phyloP scores from a whole-genome alignment of 1,284 basidiomycete species.

The Fistulinella cinereoalba region DNA sequence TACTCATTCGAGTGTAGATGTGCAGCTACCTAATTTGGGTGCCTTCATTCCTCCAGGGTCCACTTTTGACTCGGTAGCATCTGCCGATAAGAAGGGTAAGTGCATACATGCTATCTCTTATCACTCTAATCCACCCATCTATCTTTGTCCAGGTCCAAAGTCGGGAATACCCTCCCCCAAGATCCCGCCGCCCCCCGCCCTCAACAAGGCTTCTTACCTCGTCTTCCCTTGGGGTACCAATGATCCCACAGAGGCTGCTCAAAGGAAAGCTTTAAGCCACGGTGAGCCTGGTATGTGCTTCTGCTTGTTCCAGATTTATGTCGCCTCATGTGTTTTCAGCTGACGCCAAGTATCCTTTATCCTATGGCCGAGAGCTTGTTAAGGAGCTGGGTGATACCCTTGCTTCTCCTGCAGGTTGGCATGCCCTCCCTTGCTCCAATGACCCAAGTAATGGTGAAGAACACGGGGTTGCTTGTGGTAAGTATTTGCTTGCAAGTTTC shows the following conservation, averaged over 20 bases:
- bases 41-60: conserved; percentile 23
- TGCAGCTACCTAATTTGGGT: conserved; percentile 24
- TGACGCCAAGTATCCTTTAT: conserved; percentile 9
- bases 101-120: no score
- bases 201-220: conserved; percentile 53
- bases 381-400: conserved; percentile 35
- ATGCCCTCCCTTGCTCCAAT: conserved; percentile 59
- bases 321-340: conserved; percentile 5
- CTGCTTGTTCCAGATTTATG: background rate
- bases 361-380: conserved; percentile 21
- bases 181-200: conserved; percentile 20
- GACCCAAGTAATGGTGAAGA: conserved; percentile 43
- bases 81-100: conserved; percentile 13
- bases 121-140: no score
- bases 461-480: conserved; percentile 12
- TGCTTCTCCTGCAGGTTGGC: conserved; percentile 90
- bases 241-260: conserved; percentile 60
- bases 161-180: conserved; percentile 27
- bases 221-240: conserved; percentile 76
- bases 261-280: conserved; percentile 42
- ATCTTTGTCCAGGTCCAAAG: conserved; percentile 6
- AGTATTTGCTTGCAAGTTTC: no score
- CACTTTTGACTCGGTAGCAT: conserved; percentile 17
- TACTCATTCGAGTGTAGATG: conserved; percentile 13
- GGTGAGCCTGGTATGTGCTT: conserved; percentile 12